Conservation (phyloP, 129 eudicot species). For the Tagetes erecta region DNA sequence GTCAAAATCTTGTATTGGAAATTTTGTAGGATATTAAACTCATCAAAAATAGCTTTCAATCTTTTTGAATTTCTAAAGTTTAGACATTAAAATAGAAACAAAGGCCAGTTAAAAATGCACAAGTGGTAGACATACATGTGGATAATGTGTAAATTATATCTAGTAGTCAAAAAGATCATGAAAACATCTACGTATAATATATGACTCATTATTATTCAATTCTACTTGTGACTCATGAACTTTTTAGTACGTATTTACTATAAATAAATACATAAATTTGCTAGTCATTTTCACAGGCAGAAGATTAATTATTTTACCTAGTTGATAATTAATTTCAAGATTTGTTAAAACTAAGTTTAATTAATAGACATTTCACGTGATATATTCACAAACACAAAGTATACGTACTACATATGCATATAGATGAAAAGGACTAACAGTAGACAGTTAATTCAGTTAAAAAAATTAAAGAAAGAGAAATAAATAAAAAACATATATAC, state of each 20-base stretch:
- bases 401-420: not conserved
- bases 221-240: conserved; percentile 14
- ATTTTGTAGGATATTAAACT: not conserved
- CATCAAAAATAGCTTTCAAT: not conserved
- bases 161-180: conserved; percentile 5
- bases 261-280: not conserved
- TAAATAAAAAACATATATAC: conserved; percentile 31
- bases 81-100: not conserved
- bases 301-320: conserved; percentile 13
- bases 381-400: too few relatives aligned
- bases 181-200: not conserved
- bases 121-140: conserved; percentile 8
- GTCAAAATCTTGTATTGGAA: not conserved
- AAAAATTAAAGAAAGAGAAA: not conserved
- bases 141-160: conserved; percentile 9
- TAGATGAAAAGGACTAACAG: not conserved
- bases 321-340: not conserved
- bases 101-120: conserved; percentile 12
- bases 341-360: not conserved
- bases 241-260: not conserved
- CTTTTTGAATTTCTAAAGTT: not conserved
- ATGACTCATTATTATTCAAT: conserved; percentile 8
- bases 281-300: conserved; percentile 22
- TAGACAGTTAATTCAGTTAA: conserved; percentile 32
- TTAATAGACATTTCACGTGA: too few relatives aligned